Evolutionary conservation across 2,329 filamentous ascomycete species (phyloP).

Genomic region (Calonectria montana): DNA sequence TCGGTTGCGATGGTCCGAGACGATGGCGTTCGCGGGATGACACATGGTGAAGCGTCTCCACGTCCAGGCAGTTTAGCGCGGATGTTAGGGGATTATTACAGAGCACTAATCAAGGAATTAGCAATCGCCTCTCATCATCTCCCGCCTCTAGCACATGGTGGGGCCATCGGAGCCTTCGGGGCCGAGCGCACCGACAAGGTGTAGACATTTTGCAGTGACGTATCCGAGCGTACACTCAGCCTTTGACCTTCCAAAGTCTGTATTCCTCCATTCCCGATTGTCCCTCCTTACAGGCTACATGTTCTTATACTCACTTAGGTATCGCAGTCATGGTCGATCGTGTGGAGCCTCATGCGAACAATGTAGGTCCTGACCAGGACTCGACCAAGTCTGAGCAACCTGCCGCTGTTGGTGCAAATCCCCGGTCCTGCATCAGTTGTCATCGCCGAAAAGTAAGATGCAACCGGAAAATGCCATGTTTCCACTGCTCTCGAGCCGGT

Average conservation of each 20-base stretch:
- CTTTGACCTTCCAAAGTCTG: neutral
- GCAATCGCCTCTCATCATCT: neutral
- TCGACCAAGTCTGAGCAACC: neutral
- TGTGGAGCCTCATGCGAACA: neutral
- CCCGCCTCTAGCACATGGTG: neutral
- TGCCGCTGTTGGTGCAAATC: neutral
- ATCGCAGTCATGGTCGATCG: neutral
- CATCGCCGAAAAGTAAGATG: constrained; percentile 19
- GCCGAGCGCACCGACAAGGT: neutral
- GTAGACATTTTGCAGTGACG: neutral
- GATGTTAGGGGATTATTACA: neutral
- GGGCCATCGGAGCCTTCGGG: neutral
- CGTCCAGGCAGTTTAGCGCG: neutral
- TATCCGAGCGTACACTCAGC: neutral
- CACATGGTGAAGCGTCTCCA: neutral
- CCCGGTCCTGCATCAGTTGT: constrained; percentile 22
- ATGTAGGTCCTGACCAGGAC: neutral
- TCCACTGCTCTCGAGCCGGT: constrained; percentile 10
- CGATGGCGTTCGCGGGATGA: neutral
- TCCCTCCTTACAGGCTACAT: neutral
- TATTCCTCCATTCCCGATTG: neutral
- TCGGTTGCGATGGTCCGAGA: constrained; percentile 2
- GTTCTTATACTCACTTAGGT: neutral
- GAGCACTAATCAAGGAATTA: neutral
- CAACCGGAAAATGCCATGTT: constrained; percentile 18